These are phyloP conservation scores for Loxodes magnus DNA, from an alignment of 73 alveolate genomes.

Conservation along the genomic window DNA sequence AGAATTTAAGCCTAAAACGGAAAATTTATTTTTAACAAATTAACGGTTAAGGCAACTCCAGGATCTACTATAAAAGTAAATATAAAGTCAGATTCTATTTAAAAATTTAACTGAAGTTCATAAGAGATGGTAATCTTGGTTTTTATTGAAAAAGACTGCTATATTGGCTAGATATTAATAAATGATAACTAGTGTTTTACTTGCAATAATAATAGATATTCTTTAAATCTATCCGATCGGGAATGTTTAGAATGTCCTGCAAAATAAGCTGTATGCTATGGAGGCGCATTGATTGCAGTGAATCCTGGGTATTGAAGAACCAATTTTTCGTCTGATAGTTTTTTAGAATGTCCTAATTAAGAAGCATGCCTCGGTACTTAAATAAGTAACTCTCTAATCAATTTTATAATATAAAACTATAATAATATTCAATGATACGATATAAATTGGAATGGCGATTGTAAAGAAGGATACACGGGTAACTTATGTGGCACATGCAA, in stretches of 20 bases:
- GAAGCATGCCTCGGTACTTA: background rate
- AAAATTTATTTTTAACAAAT: too few relatives aligned
- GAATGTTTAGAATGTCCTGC: too few relatives aligned
- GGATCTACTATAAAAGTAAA: background rate
- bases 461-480: background rate
- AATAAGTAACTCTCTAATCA: background rate
- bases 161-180: background rate
- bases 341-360: background rate
- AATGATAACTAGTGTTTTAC: too few relatives aligned
- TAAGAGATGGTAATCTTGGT: background rate
- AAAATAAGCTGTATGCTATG: too few relatives aligned
- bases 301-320: too few relatives aligned
- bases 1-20: background rate
- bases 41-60: background rate
- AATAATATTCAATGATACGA: background rate
- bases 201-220: too few relatives aligned
- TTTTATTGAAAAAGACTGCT: background rate
- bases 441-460: background rate
- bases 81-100: background rate
- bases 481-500: background rate
- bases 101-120: background rate
- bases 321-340: background rate
- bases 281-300: too few relatives aligned
- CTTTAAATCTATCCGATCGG: too few relatives aligned
- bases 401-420: background rate